Percentiles rank a stretch among this genome's conserved stretches.
Evolutionary conservation across 345 rosid species (phyloP).

Genomic region (Ceriops zippeliana): DNA sequence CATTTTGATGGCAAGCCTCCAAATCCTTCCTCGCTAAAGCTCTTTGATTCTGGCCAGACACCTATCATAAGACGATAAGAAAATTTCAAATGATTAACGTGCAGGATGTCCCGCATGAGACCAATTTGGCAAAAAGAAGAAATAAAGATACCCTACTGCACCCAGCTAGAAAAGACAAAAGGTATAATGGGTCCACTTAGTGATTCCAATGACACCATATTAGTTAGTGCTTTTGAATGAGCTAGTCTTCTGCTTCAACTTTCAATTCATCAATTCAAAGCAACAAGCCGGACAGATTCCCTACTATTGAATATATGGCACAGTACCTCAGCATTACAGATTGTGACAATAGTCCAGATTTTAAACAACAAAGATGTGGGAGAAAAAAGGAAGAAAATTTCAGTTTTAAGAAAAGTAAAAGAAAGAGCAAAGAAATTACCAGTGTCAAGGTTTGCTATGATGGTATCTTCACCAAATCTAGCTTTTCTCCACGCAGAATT

Average conservation of each 20-base stretch:
- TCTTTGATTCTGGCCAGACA: slow-evolving; percentile 65
- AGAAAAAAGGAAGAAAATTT: background rate
- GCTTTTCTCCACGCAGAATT: slow-evolving; percentile 67
- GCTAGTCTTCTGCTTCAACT: no score
- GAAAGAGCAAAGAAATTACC: slow-evolving; percentile 37
- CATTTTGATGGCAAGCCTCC: slow-evolving; percentile 51
- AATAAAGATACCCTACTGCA: background rate
- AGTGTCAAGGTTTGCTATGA: slow-evolving; percentile 83
- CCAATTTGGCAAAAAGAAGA: background rate
- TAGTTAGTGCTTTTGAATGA: no score
- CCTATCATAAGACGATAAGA: slow-evolving; percentile 22
- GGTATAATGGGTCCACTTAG: no score
- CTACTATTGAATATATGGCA: no score
- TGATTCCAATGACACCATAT: no score
- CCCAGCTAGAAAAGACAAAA: no score
- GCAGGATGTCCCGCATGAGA: no score
- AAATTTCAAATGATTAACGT: background rate
- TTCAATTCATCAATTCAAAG: no score
- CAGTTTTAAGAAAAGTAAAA: background rate
- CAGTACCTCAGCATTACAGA: background rate
- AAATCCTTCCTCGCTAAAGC: slow-evolving; percentile 54
- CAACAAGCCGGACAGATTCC: no score
- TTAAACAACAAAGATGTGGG: slow-evolving; percentile 52
- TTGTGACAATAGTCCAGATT: slow-evolving; percentile 38
- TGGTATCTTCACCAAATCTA: slow-evolving; percentile 67